phyloP scores from a whole-genome alignment of 202 grass and related monocot species.

The Thinopyrum obtusiflorum region DNA sequence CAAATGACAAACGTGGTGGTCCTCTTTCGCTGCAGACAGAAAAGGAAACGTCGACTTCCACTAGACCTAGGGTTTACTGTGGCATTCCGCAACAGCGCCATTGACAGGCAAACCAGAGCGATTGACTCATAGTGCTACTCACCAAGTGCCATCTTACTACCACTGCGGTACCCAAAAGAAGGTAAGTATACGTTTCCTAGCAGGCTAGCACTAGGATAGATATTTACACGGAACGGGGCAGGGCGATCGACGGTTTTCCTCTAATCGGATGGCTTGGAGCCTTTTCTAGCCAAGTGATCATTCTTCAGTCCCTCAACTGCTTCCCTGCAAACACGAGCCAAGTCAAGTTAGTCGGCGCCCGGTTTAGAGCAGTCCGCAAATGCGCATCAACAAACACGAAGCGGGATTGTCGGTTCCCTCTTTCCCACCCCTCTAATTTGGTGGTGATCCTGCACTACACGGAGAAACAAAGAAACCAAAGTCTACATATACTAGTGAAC shows the following conservation, averaged over 20 bases:
- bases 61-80: not conserved
- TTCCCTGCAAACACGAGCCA: conserved; percentile 5
- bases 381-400: not conserved
- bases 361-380: not conserved
- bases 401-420: too few relatives aligned
- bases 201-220: not conserved
- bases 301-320: conserved; percentile 26
- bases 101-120: not conserved
- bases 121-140: not conserved
- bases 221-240: not conserved
- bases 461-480: too few relatives aligned
- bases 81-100: not conserved
- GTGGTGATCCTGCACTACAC: too few relatives aligned
- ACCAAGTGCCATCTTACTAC: not conserved
- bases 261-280: conserved; percentile 4
- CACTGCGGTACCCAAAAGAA: not conserved
- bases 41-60: not conserved
- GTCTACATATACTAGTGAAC: too few relatives aligned
- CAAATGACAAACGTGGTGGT: not conserved
- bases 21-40: not conserved
- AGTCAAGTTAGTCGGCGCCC: not conserved
- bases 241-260: not conserved
- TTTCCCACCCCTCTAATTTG: too few relatives aligned
- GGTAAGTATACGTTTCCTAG: not conserved
- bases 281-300: not conserved